These are phyloP conservation scores for Trapa bicornis DNA, from an alignment of 345 rosid genomes.

Conservation along the genomic window DNA sequence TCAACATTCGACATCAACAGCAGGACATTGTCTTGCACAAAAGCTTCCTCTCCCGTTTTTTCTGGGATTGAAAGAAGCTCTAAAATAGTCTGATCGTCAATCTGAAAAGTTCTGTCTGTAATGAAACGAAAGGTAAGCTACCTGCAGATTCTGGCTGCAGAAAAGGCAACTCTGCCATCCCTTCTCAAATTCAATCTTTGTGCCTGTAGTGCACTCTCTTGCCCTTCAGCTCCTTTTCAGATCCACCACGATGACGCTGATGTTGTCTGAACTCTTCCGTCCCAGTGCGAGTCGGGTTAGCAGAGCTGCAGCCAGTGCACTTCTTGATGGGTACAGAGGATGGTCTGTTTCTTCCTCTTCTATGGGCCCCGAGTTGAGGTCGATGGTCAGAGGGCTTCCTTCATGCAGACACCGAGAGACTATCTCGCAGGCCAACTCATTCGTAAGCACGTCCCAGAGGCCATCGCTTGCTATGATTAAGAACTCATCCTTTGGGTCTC, in stretches of 20 bases:
- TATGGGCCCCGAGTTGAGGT: constrained; percentile 10
- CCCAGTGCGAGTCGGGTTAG: constrained; percentile 69
- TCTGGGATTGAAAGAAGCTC: not conserved
- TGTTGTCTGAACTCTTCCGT: constrained; percentile 56
- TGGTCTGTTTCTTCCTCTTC: constrained; percentile 16
- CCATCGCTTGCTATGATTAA: constrained; percentile 70
- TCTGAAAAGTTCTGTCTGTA: not conserved
- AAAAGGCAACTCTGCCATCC: not conserved
- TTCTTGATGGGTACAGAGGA: constrained; percentile 33
- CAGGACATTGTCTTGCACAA: not conserved
- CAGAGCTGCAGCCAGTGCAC: constrained; percentile 48
- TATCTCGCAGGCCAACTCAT: constrained; percentile 51
- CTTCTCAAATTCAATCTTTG: not conserved
- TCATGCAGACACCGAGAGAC: constrained; percentile 44
- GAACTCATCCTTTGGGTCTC: constrained; percentile 54
- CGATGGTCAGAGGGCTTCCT: not conserved
- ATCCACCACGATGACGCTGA: constrained; percentile 66
- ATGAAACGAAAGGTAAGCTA: no score
- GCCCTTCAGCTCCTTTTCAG: constrained; percentile 24
- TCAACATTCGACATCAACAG: not conserved
- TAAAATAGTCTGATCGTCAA: not conserved
- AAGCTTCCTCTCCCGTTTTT: not conserved
- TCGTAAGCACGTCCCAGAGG: constrained; percentile 66
- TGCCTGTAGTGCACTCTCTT: not conserved
- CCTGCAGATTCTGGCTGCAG: not conserved